Evolutionary conservation across 164 flowering plant genomes (phyloP).

Genomic region (Magnolia officinalis): DNA sequence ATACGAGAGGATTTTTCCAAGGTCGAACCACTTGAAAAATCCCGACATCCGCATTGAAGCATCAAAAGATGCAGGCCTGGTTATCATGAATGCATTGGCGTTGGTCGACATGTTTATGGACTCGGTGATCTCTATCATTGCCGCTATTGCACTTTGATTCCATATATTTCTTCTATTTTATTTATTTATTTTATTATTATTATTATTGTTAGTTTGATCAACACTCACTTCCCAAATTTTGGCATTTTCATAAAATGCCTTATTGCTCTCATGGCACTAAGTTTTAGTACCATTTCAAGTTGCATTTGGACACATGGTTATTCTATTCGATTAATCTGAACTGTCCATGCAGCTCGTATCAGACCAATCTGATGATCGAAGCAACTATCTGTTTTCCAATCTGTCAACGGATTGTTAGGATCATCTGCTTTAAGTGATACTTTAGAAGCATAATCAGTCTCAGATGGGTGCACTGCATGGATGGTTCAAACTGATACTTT

Average conservation of each 20-base stretch:
- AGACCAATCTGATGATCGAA: neutral
- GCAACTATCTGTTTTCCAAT: neutral
- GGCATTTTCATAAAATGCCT: neutral
- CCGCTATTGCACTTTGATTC: neutral
- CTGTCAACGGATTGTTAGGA: neutral
- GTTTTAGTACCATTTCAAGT: neutral
- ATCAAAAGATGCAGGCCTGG: slow-evolving; percentile 48
- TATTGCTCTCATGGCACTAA: neutral
- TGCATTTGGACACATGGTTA: neutral
- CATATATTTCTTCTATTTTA: too few relatives aligned
- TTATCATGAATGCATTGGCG: slow-evolving; percentile 46
- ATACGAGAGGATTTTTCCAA: slow-evolving; percentile 43
- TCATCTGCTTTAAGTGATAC: neutral
- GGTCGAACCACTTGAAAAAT: slow-evolving; percentile 41
- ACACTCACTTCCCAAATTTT: neutral
- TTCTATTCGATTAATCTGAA: neutral
- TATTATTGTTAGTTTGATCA: neutral
- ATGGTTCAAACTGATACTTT: neutral
- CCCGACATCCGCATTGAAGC: slow-evolving; percentile 45
- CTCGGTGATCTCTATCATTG: slow-evolving; percentile 38
- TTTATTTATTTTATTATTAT: neutral
- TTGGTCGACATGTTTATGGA: slow-evolving; percentile 71
- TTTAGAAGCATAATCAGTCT: neutral
- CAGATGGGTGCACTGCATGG: neutral
- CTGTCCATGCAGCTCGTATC: neutral